Percentiles rank a stretch among this genome's conserved stretches.
Conservation (phyloP, 768 basidiomycete species). For the Termitomyces titanicus region DNA sequence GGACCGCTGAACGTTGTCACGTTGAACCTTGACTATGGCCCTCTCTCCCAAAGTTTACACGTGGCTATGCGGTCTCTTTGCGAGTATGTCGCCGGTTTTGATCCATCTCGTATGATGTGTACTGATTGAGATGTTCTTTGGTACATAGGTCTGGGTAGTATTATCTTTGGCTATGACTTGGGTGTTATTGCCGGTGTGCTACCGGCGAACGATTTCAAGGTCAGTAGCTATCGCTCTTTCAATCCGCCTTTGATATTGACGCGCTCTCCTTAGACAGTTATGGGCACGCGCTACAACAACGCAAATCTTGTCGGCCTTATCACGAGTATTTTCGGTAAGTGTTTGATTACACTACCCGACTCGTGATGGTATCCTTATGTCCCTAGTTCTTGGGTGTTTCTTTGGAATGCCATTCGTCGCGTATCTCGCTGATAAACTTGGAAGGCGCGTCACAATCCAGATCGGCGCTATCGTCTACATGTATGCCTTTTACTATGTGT, state of each 20-base stretch:
- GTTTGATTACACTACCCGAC: neutral
- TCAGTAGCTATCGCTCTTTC: conserved; percentile 9
- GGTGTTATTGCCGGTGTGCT: conserved; percentile 49
- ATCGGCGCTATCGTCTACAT: conserved; percentile 36
- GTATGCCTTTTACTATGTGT: conserved; percentile 13
- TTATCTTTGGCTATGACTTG: conserved; percentile 48
- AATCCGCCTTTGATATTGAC: neutral
- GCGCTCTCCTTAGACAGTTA: conserved; percentile 7
- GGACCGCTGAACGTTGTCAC: neutral
- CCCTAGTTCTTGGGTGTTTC: conserved; percentile 37
- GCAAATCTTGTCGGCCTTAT: conserved; percentile 35
- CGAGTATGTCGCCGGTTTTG: conserved; percentile 26
- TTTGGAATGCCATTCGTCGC: conserved; percentile 43
- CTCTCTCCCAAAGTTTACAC: conserved; percentile 48
- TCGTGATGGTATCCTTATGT: neutral
- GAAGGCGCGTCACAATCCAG: conserved; percentile 37
- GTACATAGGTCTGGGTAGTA: conserved; percentile 37
- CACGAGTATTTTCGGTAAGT: conserved; percentile 37
- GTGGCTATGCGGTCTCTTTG: conserved; percentile 51
- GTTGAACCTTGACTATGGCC: conserved; percentile 18
- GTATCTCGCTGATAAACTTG: conserved; percentile 33
- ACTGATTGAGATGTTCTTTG: neutral
- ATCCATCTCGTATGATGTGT: neutral
- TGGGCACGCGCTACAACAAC: conserved; percentile 33
- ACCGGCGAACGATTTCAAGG: conserved; percentile 33